A percentile compares a stretch with the other conserved stretches of the same genome.
phyloP scores from a whole-genome alignment of 257 asterid species.

The Craterostigma plantagineum region DNA sequence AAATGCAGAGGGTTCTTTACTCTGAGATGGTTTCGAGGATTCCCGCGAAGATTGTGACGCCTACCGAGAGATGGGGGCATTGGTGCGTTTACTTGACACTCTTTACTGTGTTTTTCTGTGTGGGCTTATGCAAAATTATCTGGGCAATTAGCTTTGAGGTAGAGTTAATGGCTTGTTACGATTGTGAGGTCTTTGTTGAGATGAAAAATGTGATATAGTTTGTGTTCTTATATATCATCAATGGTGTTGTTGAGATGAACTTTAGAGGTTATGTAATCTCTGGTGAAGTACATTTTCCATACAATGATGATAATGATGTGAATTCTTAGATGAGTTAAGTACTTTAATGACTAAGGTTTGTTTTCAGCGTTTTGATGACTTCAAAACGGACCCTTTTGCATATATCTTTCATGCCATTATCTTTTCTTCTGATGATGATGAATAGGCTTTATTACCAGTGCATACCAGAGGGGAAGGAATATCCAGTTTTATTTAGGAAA shows the following conservation, averaged over 20 bases:
- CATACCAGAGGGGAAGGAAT: slow-evolving; percentile 91
- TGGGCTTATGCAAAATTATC: neutral
- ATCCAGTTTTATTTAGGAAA: slow-evolving; percentile 68
- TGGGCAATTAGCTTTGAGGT: too few species aligned
- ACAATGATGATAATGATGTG: too few species aligned
- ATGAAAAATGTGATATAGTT: too few species aligned
- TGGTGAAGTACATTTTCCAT: too few species aligned
- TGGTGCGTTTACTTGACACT: slow-evolving; percentile 28
- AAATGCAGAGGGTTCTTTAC: slow-evolving; percentile 34
- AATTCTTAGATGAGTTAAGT: too few species aligned
- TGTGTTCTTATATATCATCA: too few species aligned
- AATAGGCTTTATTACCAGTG: slow-evolving; percentile 73
- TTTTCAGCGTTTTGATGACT: too few species aligned
- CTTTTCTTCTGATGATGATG: slow-evolving; percentile 2
- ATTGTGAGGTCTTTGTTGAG: too few species aligned
- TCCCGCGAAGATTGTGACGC: slow-evolving; percentile 55
- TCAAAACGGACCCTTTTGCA: neutral
- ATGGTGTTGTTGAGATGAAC: too few species aligned
- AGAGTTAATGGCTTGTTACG: too few species aligned
- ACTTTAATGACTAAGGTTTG: too few species aligned
- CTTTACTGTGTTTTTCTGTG: neutral
- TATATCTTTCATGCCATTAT: neutral
- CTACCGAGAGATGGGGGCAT: slow-evolving; percentile 83
- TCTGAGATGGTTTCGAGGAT: slow-evolving; percentile 64
- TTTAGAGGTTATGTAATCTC: too few species aligned